phyloP scores from a whole-genome alignment of 345 rosid species.

The Lepidium aucheri region DNA sequence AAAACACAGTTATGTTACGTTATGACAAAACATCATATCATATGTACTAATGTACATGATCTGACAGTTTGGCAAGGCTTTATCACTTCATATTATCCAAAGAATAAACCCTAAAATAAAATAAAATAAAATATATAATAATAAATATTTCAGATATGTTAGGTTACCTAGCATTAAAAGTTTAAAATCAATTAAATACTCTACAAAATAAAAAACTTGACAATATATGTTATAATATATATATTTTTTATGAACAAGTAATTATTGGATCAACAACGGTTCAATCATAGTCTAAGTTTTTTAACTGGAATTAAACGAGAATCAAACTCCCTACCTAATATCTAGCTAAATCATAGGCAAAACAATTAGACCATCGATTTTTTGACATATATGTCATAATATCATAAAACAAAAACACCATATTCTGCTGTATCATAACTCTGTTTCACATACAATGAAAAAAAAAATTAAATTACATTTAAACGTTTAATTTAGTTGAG shows the following conservation, averaged over 20 bases:
- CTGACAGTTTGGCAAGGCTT: slow-evolving; percentile 12
- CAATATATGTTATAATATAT: neutral
- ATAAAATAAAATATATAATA: neutral
- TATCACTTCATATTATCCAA: slow-evolving; percentile 21
- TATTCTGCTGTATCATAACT: neutral
- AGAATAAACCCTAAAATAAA: neutral
- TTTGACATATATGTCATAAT: neutral
- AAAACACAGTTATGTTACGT: neutral
- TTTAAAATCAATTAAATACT: neutral
- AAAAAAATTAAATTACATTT: neutral
- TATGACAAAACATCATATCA: slow-evolving; percentile 28
- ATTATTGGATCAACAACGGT: too few species aligned
- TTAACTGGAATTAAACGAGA: too few species aligned
- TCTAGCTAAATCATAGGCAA: too few species aligned
- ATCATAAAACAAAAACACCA: neutral
- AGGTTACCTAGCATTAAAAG: neutral
- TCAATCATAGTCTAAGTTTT: too few species aligned
- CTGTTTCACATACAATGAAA: neutral
- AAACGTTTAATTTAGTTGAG: neutral
- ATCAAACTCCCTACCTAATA: too few species aligned
- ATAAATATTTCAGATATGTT: neutral
- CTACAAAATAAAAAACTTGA: neutral
- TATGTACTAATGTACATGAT: slow-evolving; percentile 12
- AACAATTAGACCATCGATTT: too few species aligned
- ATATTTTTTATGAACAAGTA: too few species aligned